A percentile compares a stretch with the other conserved stretches of the same genome.
Conservation (phyloP, 2,329 filamentous ascomycete genomes). For the Elsinoe fawcettii region DNA sequence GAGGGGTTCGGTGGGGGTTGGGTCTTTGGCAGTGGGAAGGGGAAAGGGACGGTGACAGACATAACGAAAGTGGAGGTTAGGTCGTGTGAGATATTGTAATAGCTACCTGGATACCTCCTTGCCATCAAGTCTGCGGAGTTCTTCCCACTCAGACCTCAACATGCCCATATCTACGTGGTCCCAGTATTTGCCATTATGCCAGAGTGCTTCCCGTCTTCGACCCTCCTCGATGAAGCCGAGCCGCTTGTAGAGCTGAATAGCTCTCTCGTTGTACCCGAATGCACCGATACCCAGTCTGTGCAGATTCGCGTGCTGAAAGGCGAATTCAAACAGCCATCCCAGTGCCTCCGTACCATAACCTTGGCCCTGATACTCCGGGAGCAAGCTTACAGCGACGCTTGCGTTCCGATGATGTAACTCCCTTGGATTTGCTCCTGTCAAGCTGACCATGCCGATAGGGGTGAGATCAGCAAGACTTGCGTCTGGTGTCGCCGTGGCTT, state of each 20-base stretch:
- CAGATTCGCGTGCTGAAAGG: slow-evolving; percentile 37
- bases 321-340: slow-evolving; percentile 41
- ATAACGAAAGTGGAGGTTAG: no score
- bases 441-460: not conserved
- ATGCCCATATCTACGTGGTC: slow-evolving; percentile 31
- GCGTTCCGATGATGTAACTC: slow-evolving; percentile 16
- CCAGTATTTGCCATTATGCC: slow-evolving; percentile 35
- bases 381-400: slow-evolving; percentile 33
- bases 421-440: not conserved
- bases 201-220: slow-evolving; percentile 35
- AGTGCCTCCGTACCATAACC: slow-evolving; percentile 44
- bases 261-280: slow-evolving; percentile 38
- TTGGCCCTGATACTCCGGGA: slow-evolving; percentile 29
- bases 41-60: no score
- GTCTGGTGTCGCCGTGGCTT: slow-evolving; percentile 16
- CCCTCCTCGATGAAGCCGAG: slow-evolving; percentile 43
- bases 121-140: not conserved
- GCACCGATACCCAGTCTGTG: slow-evolving; percentile 38
- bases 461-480: not conserved
- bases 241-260: slow-evolving; percentile 36
- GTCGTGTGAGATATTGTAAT: not conserved
- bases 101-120: not conserved
- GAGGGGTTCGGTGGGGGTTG: not conserved
- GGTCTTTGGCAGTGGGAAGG: not conserved
- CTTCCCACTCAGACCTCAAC: slow-evolving; percentile 35